Conservation (phyloP, 257 asterid species). For the Henckelia pumila region DNA sequence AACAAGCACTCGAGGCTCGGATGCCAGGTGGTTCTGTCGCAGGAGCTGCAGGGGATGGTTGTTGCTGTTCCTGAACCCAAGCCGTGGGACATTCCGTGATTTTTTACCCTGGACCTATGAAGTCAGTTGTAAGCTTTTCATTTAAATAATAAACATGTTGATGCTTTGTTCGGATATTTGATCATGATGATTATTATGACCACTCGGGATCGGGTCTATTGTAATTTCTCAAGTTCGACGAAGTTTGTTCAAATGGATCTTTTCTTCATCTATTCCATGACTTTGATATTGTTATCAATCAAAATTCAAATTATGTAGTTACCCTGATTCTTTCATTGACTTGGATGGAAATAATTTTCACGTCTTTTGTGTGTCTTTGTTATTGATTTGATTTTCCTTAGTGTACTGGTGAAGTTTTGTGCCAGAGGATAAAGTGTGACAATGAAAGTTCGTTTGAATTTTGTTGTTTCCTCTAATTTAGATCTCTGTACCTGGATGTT, state of each 20-base stretch:
- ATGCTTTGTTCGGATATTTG: not conserved
- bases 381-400: too few species aligned
- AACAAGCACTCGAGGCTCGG: slow-evolving; percentile 65
- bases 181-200: not conserved
- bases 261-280: not conserved
- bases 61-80: slow-evolving; percentile 52
- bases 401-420: not conserved
- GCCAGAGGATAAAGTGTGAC: not conserved
- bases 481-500: not conserved
- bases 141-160: not conserved
- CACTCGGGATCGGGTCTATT: not conserved
- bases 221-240: not conserved
- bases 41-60: slow-evolving; percentile 58
- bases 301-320: not conserved
- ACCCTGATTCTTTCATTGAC: not conserved
- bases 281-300: not conserved
- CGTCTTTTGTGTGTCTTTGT: not conserved
- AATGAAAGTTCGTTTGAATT: not conserved
- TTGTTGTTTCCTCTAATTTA: not conserved
- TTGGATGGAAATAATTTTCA: not conserved
- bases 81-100: slow-evolving; percentile 57
- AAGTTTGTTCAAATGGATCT: too few species aligned
- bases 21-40: slow-evolving; percentile 48
- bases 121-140: not conserved
- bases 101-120: too few species aligned